phyloP scores from a whole-genome alignment of 2,329 filamentous ascomycete species.

The Colletotrichum costaricense region DNA sequence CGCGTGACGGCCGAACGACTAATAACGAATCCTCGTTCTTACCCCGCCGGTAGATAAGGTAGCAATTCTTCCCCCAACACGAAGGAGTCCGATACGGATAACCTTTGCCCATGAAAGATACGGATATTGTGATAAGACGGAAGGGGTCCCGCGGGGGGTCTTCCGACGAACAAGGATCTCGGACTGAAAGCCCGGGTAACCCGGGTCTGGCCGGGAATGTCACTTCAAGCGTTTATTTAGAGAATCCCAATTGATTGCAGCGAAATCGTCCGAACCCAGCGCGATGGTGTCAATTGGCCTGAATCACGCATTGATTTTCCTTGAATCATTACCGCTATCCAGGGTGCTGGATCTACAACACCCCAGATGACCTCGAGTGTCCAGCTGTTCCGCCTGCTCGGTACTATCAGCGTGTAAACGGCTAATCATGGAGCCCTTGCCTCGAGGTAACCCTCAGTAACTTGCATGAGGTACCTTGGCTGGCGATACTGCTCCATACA shows the following conservation, averaged over 20 bases:
- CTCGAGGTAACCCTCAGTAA: not conserved
- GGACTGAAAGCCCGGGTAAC: not conserved
- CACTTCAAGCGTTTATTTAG: not conserved
- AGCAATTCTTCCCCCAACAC: not conserved
- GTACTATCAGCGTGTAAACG: not conserved
- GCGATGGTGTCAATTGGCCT: not conserved
- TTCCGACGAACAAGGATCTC: conserved; percentile 9
- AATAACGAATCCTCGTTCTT: not conserved
- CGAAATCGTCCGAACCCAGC: not conserved
- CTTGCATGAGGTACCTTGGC: too few relatives aligned
- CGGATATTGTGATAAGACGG: conserved; percentile 28
- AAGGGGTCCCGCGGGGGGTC: conserved; percentile 13
- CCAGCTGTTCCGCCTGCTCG: not conserved
- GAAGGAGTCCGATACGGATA: not conserved
- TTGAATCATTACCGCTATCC: not conserved
- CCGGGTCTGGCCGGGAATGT: conserved; percentile 19
- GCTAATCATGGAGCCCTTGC: not conserved
- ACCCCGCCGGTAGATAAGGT: conserved; percentile 30
- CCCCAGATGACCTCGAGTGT: not conserved
- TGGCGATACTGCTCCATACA: too few relatives aligned
- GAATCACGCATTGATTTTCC: not conserved
- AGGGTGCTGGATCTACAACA: not conserved
- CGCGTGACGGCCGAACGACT: conserved; percentile 1
- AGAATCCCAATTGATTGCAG: not conserved
- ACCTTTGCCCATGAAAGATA: not conserved